phyloP scores from a whole-genome alignment of 305 asterid genomes.

The Rubia peregrina region DNA sequence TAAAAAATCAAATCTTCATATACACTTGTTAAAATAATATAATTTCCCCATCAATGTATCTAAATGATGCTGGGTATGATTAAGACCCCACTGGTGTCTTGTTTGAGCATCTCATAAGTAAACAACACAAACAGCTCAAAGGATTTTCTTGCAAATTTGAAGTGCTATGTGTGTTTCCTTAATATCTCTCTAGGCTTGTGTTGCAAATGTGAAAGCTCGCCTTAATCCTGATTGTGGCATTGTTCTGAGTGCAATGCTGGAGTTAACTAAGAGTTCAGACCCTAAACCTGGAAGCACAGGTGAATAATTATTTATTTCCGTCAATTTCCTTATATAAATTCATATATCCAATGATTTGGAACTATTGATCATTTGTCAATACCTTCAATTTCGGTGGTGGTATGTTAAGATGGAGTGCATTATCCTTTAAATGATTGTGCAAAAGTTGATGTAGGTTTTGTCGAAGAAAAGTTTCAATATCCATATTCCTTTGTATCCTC shows the following conservation, averaged over 20 bases:
- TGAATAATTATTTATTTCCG: slow-evolving; percentile 25
- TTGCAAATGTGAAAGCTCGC: slow-evolving; percentile 52
- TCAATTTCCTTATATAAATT: background rate
- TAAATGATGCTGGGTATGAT: background rate
- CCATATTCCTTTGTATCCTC: background rate
- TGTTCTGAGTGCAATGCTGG: slow-evolving; percentile 62
- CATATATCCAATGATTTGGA: background rate
- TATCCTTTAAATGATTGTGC: background rate
- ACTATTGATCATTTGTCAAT: background rate
- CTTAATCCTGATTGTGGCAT: slow-evolving; percentile 51
- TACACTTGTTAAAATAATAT: background rate
- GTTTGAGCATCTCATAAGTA: too few relatives aligned
- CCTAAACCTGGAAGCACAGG: slow-evolving; percentile 51
- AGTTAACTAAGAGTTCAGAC: slow-evolving; percentile 45
- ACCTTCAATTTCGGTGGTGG: background rate
- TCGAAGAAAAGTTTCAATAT: background rate
- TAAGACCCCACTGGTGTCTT: background rate
- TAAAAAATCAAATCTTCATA: background rate
- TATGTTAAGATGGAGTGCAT: background rate
- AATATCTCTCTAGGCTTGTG: slow-evolving; percentile 46
- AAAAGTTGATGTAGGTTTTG: background rate
- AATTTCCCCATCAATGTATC: slow-evolving; percentile 3
- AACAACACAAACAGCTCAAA: background rate
- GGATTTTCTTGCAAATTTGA: background rate
- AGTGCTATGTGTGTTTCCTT: slow-evolving; percentile 2